Percentiles rank a stretch among this genome's conserved stretches.
Evolutionary conservation across 179 eudicot species (phyloP).

Genomic region (Corrigiola litoralis): DNA sequence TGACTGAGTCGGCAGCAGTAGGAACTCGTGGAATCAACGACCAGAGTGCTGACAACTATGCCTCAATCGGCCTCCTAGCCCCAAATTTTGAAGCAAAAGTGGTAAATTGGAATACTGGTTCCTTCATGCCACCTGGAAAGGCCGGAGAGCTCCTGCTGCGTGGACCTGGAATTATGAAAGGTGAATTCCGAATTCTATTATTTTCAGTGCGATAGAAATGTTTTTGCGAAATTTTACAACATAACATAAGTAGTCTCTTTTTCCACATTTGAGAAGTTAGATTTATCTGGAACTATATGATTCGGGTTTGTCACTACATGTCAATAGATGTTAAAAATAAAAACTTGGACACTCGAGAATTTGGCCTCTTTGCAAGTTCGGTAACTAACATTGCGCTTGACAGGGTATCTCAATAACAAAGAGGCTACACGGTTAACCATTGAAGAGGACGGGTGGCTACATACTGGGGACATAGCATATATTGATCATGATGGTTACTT

Average conservation of each 20-base stretch:
- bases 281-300: background rate
- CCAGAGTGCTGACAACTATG: constrained; percentile 32
- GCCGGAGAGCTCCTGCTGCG: constrained; percentile 82
- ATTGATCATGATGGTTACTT: constrained; percentile 79
- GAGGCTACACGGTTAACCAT: constrained; percentile 58
- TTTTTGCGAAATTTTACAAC: too few species aligned
- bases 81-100: constrained; percentile 88
- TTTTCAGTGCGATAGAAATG: too few species aligned
- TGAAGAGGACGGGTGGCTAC: constrained; percentile 77
- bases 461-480: constrained; percentile 77
- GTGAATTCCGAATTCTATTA: constrained; percentile 28
- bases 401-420: constrained; percentile 71
- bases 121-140: constrained; percentile 62
- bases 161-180: constrained; percentile 76
- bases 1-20: constrained; percentile 90
- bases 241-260: background rate
- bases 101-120: constrained; percentile 58
- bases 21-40: constrained; percentile 81
- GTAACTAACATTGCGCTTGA: background rate
- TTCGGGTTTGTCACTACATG: too few species aligned
- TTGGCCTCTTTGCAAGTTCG: background rate
- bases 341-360: too few species aligned
- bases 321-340: too few species aligned
- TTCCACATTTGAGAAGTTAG: background rate
- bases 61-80: constrained; percentile 74